Base-by-base conservation (phyloP, 1,284 basidiomycete species). In the Veloporphyrellus conicus region DNA sequence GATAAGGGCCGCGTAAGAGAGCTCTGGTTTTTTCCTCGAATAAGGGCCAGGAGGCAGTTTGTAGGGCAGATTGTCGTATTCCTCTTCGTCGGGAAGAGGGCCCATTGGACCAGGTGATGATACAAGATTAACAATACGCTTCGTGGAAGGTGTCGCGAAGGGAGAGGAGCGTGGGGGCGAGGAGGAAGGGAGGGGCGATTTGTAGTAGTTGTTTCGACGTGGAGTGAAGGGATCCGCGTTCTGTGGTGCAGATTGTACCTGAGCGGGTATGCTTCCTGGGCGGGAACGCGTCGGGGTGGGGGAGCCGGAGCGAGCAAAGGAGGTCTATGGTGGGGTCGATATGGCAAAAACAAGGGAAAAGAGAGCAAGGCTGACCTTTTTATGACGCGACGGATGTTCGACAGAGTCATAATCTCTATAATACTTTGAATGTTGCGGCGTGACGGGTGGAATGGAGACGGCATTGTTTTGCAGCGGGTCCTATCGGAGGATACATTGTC, bases 1-100 rank as follows among this genome's bases (percentile, higher is more conserved):
- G 54, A 99, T 93, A 44, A 98, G 80, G 6, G 93, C 94, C 3
- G 95, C 94, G 61, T 98, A 98, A 2, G 93, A 93, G 25, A 82
- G 78, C 25, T 85, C 80, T 0, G 93, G 93, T 60, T 93, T 91
- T 47, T 76, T 76, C 33, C 70, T 69, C 5, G 85, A 81, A 59
- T 92, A 88, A 1, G 90, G 90, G n/a, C 90, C 89, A 1, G 83
- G 77, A 0, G 91, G 91, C 1, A 94, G 77, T 44, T 68, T 79
- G 62, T 83, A 90, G 2, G 87, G 87, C 35, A 84, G 68, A n/a
- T 72, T 74, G 38, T 78, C 77, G 39, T 81, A 78, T 41, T 81
- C 77, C 29, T 78, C 77, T 57, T 81, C 75, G 34, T 73, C 66
- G n/a, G 81, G 79, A 45, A 71, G 69, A 27, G 81, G 75, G 0